These are phyloP conservation scores for Stylosanthes scabra DNA, from an alignment of 331 rosid species.

Conservation along the genomic window DNA sequence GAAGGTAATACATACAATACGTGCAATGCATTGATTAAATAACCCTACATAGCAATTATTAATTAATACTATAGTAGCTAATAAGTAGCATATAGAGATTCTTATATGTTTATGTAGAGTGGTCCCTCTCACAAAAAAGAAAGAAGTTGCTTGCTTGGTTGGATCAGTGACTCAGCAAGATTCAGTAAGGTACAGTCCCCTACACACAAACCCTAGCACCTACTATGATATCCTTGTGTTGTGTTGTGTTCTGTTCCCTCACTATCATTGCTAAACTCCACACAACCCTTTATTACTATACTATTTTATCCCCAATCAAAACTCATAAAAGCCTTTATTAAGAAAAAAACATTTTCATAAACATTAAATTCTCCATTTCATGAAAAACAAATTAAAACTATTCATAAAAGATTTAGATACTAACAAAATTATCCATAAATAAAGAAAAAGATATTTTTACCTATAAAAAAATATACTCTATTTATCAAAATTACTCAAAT, in stretches of 20 bases:
- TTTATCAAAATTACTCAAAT: too few species aligned
- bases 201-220: not conserved
- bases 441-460: too few species aligned
- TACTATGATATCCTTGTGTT: not conserved
- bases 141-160: conserved; percentile 10
- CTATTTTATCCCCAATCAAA: not conserved
- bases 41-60: not conserved
- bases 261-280: not conserved
- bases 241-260: conserved; percentile 18
- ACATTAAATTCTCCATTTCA: too few species aligned
- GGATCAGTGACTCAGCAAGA: not conserved
- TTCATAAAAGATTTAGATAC: too few species aligned
- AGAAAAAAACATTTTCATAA: too few species aligned
- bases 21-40: conserved; percentile 21
- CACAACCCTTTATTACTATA: not conserved
- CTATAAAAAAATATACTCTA: too few species aligned
- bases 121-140: conserved; percentile 41
- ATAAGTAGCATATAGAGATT: not conserved
- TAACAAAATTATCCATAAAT: too few species aligned
- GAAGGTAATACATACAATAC: not conserved
- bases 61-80: not conserved
- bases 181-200: conserved; percentile 5
- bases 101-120: conserved; percentile 24
- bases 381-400: too few species aligned
- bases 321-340: not conserved